A percentile compares a stretch with the other conserved stretches of the same genome.
Conservation (phyloP, 2,329 filamentous ascomycete species). For the Clarireedia monteithiana region DNA sequence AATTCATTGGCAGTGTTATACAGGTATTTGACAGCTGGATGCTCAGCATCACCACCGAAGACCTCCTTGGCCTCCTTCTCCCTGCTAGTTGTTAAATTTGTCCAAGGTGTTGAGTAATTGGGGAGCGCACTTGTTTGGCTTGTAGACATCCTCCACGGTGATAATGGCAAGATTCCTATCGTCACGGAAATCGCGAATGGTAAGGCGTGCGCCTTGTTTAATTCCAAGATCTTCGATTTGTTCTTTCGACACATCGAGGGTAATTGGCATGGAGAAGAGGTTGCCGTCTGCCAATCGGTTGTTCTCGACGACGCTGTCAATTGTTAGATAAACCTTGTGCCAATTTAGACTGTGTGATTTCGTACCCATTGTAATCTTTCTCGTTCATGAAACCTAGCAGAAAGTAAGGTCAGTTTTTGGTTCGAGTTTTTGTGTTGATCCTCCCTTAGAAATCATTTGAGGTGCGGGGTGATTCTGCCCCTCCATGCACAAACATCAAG, state of each 20-base stretch:
- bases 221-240: conserved; percentile 68
- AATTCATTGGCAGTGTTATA: conserved; percentile 73
- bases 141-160: conserved; percentile 92
- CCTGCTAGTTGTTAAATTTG: conserved; percentile 39
- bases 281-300: conserved; percentile 80
- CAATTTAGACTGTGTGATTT: conserved; percentile 13
- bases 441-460: not conserved
- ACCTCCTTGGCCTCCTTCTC: conserved; percentile 85
- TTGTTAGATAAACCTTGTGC: conserved; percentile 27
- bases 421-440: not conserved
- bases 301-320: conserved; percentile 71
- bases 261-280: conserved; percentile 96
- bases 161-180: conserved; percentile 94
- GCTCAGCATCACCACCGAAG: conserved; percentile 84
- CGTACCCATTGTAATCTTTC: conserved; percentile 90
- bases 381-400: conserved; percentile 84
- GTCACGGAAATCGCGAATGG: conserved; percentile 90
- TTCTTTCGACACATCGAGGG: conserved; percentile 72
- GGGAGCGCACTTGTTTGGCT: conserved; percentile 75
- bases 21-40: conserved; percentile 89
- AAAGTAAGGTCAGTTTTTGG: conserved; percentile 21
- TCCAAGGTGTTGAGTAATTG: not conserved
- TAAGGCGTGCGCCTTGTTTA: conserved; percentile 73
- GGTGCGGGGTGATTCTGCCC: conserved; percentile 21
- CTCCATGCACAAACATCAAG: conserved; percentile 17